Base-by-base conservation (phyloP, 352 stramenopile species). In the Phytophthora quininea region DNA sequence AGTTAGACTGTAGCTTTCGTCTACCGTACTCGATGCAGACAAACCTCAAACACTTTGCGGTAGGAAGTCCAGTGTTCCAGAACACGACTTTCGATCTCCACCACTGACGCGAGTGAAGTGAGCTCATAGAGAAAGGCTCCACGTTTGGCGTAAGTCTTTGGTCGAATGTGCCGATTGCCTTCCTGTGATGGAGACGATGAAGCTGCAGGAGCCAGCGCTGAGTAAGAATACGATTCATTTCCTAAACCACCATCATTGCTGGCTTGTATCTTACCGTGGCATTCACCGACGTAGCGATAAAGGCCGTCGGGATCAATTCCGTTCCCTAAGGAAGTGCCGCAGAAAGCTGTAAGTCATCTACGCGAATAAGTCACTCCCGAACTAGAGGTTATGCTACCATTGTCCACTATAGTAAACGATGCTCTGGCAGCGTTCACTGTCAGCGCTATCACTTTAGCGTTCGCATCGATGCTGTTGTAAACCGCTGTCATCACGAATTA, bases 401-500 rank as follows among this genome's bases (percentile, higher is more conserved):
- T 80, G n/a, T 96, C 88, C 9, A 71, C 62, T 3, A 80, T 77
- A 1, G 66, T 77, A 45, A 96, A 94, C 6, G 84, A 89, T 15
- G 73, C 72, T 3, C 71, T 66, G 6, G 47, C n/a, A 12, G 79
- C 42, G 51, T 90, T 73, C 3, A 94, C 52, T 11, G 59, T 67
- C 27, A 92, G 24, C 8, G 62, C 69, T 37, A 96, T 80, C 27
- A 35, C 64, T 24, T 66, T 77, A 15, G 88, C 83, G 27, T 76
- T 33, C 42, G 85, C 85, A 37, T 96, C 86, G 14, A 95, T 69
- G 31, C 80, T 68, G 43, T 96, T 96, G 72, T 90, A 89, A 31
- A 93, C 71, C 29, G 78, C 88, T 96, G 27, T 43, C 37, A 24
- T 24, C 19, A 24, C 6, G 38, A 15, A 3, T 33, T 48, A 15